Conservation (phyloP, 805 yeast species). For the Candida ulmi region DNA sequence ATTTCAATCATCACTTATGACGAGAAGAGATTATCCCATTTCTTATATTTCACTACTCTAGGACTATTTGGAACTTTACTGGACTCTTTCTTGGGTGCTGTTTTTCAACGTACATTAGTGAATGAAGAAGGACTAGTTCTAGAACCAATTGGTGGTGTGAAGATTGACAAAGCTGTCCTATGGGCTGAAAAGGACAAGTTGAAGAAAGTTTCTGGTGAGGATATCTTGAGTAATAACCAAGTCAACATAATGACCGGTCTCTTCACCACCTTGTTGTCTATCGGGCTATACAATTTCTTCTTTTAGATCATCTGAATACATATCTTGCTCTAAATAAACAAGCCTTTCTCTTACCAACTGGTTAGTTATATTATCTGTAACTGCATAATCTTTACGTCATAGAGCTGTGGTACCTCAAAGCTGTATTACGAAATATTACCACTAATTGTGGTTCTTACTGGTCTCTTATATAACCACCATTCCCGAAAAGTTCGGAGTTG, state of each 20-base stretch:
- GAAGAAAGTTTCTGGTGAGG: conserved; percentile 27
- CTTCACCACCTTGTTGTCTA: conserved; percentile 23
- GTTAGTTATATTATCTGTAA: no score
- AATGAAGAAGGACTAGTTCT: conserved; percentile 25
- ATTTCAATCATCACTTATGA: conserved; percentile 23
- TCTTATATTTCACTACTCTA: conserved; percentile 23
- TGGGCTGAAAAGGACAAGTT: conserved; percentile 12
- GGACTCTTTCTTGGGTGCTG: conserved; percentile 39
- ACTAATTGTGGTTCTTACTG: no score
- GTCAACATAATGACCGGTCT: conserved; percentile 33
- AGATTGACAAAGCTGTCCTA: conserved; percentile 23
- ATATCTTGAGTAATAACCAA: conserved; percentile 34
- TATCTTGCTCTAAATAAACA: not conserved
- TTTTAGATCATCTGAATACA: conserved; percentile 1
- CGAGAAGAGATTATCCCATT: conserved; percentile 8
- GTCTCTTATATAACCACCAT: no score
- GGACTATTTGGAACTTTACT: conserved; percentile 34
- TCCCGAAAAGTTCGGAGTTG: no score
- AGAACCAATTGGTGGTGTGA: conserved; percentile 29
- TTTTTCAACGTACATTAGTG: conserved; percentile 31
- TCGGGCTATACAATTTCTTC: conserved; percentile 19
- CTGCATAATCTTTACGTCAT: no score
- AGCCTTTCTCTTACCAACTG: no score
- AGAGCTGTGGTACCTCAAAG: no score
- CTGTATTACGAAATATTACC: no score